Conservation (phyloP, 495 filamentous ascomycete genomes). For the Penicillium odoratum region DNA sequence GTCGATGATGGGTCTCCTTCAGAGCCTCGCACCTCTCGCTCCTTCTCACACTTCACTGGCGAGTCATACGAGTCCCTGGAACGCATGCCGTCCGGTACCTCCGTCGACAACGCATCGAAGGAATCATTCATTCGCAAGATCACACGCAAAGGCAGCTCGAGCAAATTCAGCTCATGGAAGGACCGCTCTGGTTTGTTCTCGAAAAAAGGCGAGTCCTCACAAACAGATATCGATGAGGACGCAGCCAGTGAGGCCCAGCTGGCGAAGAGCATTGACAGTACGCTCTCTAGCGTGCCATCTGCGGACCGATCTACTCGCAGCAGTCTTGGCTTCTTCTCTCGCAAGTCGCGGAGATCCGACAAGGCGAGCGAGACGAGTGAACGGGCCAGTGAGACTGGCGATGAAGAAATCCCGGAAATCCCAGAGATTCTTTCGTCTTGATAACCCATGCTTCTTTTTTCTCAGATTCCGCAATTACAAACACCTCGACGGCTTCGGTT, state of each 20-base stretch:
- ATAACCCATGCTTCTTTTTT: conserved; percentile 10
- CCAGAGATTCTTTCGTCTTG: conserved; percentile 15
- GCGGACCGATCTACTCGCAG: conserved; percentile 47
- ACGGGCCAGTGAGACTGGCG: conserved; percentile 47
- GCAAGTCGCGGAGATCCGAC: conserved; percentile 50
- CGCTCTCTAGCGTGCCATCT: conserved; percentile 42
- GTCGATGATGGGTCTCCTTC: conserved; percentile 58
- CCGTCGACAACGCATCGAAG: conserved; percentile 61
- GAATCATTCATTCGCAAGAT: conserved; percentile 71
- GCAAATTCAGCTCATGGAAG: conserved; percentile 77
- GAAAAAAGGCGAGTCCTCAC: conserved; percentile 59
- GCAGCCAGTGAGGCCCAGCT: conserved; percentile 44
- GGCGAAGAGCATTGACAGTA: conserved; percentile 51
- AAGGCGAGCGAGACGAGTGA: conserved; percentile 50
- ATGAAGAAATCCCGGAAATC: conserved; percentile 46
- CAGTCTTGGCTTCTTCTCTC: conserved; percentile 51
- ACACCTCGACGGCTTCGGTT: conserved; percentile 9
- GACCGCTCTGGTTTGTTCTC: conserved; percentile 62
- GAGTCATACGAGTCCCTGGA: conserved; percentile 79
- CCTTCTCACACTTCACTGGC: conserved; percentile 60
- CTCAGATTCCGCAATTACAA: conserved; percentile 12
- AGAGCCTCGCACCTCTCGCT: conserved; percentile 62
- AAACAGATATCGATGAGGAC: conserved; percentile 53
- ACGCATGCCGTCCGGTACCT: conserved; percentile 62
- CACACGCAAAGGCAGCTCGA: conserved; percentile 75